phyloP scores from a whole-genome alignment of 1,284 basidiomycete species.

The Cutaneotrichosporon mucoides region DNA sequence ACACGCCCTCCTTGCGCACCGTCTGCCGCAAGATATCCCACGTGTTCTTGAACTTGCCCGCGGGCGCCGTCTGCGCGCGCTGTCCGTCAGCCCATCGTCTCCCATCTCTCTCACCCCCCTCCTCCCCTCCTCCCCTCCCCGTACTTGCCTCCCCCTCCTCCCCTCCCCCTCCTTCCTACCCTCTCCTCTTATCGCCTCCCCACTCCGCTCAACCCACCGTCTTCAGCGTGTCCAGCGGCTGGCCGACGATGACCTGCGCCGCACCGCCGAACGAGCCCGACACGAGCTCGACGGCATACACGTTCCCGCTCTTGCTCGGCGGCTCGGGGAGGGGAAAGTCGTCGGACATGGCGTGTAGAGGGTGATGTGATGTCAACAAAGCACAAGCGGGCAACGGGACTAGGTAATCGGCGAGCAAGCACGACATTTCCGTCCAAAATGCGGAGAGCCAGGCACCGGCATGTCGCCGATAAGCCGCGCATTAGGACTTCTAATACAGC shows the following conservation, averaged over 20 bases:
- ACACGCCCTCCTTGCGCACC: slow-evolving; percentile 76
- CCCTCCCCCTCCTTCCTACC: too few relatives aligned
- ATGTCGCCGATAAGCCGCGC: background rate
- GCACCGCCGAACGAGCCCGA: slow-evolving; percentile 51
- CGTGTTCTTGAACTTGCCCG: slow-evolving; percentile 70
- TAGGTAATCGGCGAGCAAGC: too few relatives aligned
- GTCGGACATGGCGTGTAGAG: slow-evolving; percentile 10
- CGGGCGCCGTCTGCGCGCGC: slow-evolving; percentile 52
- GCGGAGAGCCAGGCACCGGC: background rate
- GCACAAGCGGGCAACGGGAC: too few relatives aligned
- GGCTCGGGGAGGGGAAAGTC: slow-evolving; percentile 30
- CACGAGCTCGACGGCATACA: slow-evolving; percentile 46
- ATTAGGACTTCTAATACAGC: too few relatives aligned
- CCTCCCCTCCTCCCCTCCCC: too few relatives aligned
- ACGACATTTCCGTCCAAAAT: background rate
- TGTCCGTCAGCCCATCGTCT: slow-evolving; percentile 11
- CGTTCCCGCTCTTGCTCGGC: slow-evolving; percentile 35
- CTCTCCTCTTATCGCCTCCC: too few relatives aligned
- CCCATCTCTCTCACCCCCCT: background rate
- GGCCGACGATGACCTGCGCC: slow-evolving; percentile 69
- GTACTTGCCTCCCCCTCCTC: too few relatives aligned
- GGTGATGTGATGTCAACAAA: background rate
- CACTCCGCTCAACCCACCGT: slow-evolving; percentile 31
- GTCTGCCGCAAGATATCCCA: slow-evolving; percentile 83
- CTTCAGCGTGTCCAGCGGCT: slow-evolving; percentile 78